phyloP scores from a whole-genome alignment of 176 grass and related monocot genomes.

The Aegilops tauschii region DNA sequence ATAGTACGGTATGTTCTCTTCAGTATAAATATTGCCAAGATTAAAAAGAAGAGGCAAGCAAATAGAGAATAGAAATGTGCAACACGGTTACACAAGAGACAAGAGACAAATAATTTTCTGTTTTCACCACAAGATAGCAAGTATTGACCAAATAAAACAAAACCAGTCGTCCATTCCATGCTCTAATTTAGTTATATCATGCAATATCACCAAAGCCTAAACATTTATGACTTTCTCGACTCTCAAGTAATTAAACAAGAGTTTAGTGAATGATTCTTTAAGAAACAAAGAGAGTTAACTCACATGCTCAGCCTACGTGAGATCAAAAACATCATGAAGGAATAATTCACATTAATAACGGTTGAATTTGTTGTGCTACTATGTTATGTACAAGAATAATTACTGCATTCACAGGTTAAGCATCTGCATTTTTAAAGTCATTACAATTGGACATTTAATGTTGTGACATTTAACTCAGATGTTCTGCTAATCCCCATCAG shows the following conservation, averaged over 20 bases:
- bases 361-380: not conserved
- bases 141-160: no score
- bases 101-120: no score
- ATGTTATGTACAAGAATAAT: not conserved
- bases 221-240: not conserved
- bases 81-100: not conserved
- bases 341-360: not conserved
- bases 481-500: not conserved
- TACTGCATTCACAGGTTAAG: not conserved
- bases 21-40: not conserved
- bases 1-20: not conserved
- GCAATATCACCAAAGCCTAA: not conserved
- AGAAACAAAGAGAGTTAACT: not conserved
- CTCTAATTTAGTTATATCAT: no score
- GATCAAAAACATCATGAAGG: not conserved
- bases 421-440: not conserved
- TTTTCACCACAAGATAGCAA: no score
- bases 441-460: slow-evolving; percentile 18
- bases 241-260: slow-evolving; percentile 14
- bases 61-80: not conserved
- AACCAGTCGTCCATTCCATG: no score
- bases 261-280: not conserved
- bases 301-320: not conserved
- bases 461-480: slow-evolving; percentile 8
- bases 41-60: not conserved